Base-by-base conservation (phyloP, 83 land plant species). In the Diphasiastrum complanatum region DNA sequence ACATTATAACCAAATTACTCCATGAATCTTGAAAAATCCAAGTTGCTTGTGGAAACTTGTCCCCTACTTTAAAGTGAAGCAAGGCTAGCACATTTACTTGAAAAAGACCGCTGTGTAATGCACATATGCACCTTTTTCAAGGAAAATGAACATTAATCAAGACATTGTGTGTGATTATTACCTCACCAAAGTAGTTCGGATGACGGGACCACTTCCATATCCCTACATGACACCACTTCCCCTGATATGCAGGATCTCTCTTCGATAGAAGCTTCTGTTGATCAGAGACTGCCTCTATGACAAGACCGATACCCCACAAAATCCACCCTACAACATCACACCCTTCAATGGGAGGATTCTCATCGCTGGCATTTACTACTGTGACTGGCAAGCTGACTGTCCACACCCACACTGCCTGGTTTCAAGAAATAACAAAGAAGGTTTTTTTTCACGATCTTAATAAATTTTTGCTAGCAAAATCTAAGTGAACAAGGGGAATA, bases 151-250 rank as follows among this genome's bases (percentile, higher is more conserved):
- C n/a, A n/a, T n/a, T n/a, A n/a, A n/a, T n/a, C n/a, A n/a, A n/a
- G 18, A 14, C n/a, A 14, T 41, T 41, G 18, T 14, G 45, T 18
- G 18, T 41, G 45, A 1, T 41, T 50, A 23, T 1, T 32, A 92
- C 98, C 85, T 93, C 99, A 28, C 99, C 99, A 77, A 89, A 89
- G 63, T 89, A 93, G 67, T 93, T 93, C 40, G 99, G 99, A 75
- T 93, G 99, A 14, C 99, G 83, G 31, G 99, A 73, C 47, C 58
- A 76, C 60, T 73, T 81, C 99, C 99, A 93, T 5, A 93, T 35
- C 29, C 99, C 99, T 33, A 74, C 71, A 52, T 83, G 68, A 54
- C 99, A 93, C 99, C 99, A 93, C 50, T 77, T 88, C 26, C 84
- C 88, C 47, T 77, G 78, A 51, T 79, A 83, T 38, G 63, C 75